Base-by-base conservation (phyloP, 768 basidiomycete species). In the Psilocybe azurescens region DNA sequence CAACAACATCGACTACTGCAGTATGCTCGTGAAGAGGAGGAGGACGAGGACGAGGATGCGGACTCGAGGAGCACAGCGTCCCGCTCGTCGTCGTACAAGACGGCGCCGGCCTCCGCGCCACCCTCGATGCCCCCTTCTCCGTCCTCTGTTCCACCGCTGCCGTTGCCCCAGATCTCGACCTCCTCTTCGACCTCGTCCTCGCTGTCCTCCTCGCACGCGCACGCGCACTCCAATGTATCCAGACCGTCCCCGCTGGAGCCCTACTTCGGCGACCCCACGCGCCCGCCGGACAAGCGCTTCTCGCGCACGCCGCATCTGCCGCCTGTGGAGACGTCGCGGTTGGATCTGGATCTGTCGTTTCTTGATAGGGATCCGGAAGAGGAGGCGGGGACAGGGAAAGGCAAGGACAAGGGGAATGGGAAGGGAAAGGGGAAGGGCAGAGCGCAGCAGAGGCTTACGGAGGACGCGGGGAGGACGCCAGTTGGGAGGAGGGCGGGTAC, bases 341-440 rank as follows among this genome's bases (percentile, higher is more conserved):
- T 81, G 50, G 74, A 77, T 46, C 55, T 79, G 7, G 74, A 78
- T 57, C 60, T 79, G 9, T 75, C 75, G 16, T 74, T 78, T 56
- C 66, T 76, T 9, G 69, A 70, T 41, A 30, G n/a, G 39, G 48
- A 33, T 56, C 59, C 59, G 9, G 30, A 49, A 1, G 16, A 28
- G 30, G 32, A 13, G 28, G 24, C 11, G 6, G 28, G 16, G 20
- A 20, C 11, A 8, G 14, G 41, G 18, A 49, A 20, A 20, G 18
- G 28, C 11, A 28, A 14, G 49, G 29, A 51, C 29, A 41, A 41
- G 20, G 30, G 62, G 41, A 8, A 29, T n/a, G 48, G 36, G 18
- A 20, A 46, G 36, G 55, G 53, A 24, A 48, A 36, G 28, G 28
- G 48, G 5, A 59, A 60, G 29, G 57, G 51, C 32, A 63, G 44